phyloP scores from a whole-genome alignment of 106 monocot genomes.

The Iris macrosiphon region DNA sequence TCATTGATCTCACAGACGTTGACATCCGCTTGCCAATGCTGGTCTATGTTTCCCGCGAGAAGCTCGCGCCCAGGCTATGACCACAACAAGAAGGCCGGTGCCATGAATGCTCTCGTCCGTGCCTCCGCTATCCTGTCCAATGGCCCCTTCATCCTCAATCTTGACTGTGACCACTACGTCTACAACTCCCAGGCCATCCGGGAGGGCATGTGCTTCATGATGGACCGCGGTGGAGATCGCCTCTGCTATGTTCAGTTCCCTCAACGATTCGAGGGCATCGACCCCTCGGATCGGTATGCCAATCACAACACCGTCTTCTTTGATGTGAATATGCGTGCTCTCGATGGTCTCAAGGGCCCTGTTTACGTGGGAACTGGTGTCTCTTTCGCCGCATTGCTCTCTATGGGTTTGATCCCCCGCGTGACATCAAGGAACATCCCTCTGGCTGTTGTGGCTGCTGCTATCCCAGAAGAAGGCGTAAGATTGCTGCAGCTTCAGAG shows the following conservation, averaged over 20 bases:
- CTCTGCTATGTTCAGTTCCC: slow-evolving; percentile 84
- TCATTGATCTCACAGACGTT: slow-evolving; percentile 32
- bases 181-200: slow-evolving; percentile 50
- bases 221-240: slow-evolving; percentile 77
- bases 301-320: slow-evolving; percentile 93
- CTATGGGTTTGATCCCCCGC: slow-evolving; percentile 66
- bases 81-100: slow-evolving; percentile 69
- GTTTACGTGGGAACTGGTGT: slow-evolving; percentile 69
- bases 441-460: slow-evolving; percentile 44
- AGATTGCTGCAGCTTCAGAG: slow-evolving; percentile 10
- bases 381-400: slow-evolving; percentile 48
- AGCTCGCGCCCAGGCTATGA: slow-evolving; percentile 59
- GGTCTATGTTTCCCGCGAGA: slow-evolving; percentile 66
- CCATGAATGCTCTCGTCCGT: slow-evolving; percentile 65
- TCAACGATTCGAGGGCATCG: slow-evolving; percentile 89
- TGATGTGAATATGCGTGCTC: slow-evolving; percentile 85
- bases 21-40: slow-evolving; percentile 51
- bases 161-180: slow-evolving; percentile 63
- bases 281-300: slow-evolving; percentile 85
- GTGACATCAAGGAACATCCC: slow-evolving; percentile 18
- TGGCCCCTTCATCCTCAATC: slow-evolving; percentile 60
- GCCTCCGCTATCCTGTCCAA: slow-evolving; percentile 65
- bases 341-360: slow-evolving; percentile 64
- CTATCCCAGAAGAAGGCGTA: slow-evolving; percentile 18
- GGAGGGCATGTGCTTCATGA: slow-evolving; percentile 80